Conservation (phyloP, 306 rosid genomes). For the Cucurbita pepo region DNA sequence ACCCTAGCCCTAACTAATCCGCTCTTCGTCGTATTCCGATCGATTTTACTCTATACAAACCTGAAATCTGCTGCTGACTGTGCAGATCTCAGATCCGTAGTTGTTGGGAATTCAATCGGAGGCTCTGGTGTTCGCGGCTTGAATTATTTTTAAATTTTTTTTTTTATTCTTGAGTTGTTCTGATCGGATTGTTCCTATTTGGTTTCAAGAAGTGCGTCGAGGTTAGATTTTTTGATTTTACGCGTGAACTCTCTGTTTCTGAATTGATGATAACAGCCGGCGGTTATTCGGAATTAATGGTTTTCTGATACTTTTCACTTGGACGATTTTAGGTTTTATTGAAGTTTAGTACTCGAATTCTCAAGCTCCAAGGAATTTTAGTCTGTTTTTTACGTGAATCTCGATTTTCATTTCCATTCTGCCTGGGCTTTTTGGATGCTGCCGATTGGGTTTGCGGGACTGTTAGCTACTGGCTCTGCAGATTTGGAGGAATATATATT, state of each 20-base stretch:
- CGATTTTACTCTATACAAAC: slow-evolving; percentile 10
- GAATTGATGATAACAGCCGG: neutral
- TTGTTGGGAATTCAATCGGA: slow-evolving; percentile 12
- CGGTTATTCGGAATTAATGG: neutral
- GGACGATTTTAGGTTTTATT: neutral
- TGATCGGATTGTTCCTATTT: neutral
- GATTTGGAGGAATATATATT: slow-evolving; percentile 14
- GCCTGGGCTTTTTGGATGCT: slow-evolving; percentile 29
- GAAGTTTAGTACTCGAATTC: neutral
- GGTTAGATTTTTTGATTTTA: slow-evolving; percentile 10
- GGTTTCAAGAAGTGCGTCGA: slow-evolving; percentile 1
- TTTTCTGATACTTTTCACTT: neutral
- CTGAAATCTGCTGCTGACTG: slow-evolving; percentile 3
- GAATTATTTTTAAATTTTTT: neutral
- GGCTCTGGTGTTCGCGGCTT: neutral
- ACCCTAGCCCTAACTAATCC: slow-evolving; percentile 44
- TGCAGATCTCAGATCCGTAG: slow-evolving; percentile 38
- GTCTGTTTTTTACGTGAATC: neutral
- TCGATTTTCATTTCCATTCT: neutral
- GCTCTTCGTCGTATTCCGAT: neutral
- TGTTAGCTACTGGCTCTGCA: slow-evolving; percentile 8
- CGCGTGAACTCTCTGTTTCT: neutral
- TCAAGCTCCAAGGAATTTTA: neutral
- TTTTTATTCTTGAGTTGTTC: neutral
- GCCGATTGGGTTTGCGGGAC: slow-evolving; percentile 14